Conservation (phyloP, 306 rosid genomes). For the Lathyrus oleraceus region DNA sequence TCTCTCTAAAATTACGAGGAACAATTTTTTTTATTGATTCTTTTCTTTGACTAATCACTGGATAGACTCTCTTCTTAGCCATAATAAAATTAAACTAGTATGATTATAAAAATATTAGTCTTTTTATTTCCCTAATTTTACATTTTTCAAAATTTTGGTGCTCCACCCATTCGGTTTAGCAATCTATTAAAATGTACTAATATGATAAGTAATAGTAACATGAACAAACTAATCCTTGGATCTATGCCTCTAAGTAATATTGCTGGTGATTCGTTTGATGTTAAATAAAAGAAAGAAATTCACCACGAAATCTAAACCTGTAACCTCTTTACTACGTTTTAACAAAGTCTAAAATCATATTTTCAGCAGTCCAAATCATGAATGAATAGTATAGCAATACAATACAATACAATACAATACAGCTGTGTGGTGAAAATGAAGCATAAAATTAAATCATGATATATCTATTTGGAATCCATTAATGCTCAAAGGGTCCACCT, state of each 20-base stretch:
- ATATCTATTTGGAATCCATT: slow-evolving; percentile 26
- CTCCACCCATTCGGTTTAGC: no score
- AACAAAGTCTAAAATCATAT: slow-evolving; percentile 4
- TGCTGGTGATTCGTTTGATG: background rate
- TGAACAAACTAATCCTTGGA: background rate
- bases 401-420: background rate
- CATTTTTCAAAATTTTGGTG: no score
- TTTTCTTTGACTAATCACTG: no score
- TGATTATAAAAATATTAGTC: no score
- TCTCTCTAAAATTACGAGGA: no score
- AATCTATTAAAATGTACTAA: no score
- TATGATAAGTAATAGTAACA: background rate
- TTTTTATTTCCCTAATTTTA: no score
- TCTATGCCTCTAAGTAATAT: no score
- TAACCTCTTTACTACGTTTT: background rate
- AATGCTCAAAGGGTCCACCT: slow-evolving; percentile 30
- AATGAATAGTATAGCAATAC: background rate
- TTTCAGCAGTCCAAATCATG: background rate
- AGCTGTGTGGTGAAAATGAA: slow-evolving; percentile 25
- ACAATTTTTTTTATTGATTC: no score
- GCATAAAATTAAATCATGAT: background rate
- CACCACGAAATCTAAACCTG: background rate
- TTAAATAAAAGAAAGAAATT: background rate
- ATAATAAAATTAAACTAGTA: no score
- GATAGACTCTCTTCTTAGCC: no score